Evolutionary conservation across 139 green algal species (phyloP).

Genomic region (Penium margaritaceum): DNA sequence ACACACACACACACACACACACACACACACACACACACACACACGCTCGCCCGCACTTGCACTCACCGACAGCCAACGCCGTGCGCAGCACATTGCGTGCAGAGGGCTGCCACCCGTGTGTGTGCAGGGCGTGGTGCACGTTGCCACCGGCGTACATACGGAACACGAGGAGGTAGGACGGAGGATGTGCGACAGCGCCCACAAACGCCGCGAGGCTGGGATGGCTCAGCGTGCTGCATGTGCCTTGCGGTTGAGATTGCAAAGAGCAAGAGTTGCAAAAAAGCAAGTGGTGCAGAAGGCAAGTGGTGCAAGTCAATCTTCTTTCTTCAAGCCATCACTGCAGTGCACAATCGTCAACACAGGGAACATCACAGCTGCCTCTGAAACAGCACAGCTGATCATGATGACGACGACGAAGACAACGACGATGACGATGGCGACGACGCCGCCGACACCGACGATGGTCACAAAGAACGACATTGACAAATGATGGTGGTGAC

Average conservation of each 20-base stretch:
- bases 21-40: no score
- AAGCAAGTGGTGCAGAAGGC: conserved; percentile 16
- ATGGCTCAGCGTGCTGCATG: conserved; percentile 25
- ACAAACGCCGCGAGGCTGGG: conserved; percentile 15
- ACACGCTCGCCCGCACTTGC: no score
- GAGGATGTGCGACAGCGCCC: conserved; percentile 21
- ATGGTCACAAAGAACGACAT: no score
- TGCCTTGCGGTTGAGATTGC: neutral
- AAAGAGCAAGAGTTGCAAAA: neutral
- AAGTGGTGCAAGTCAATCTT: neutral
- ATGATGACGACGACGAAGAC: no score
- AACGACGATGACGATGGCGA: no score
- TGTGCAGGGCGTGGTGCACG: conserved; percentile 20
- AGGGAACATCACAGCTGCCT: no score
- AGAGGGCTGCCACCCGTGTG: conserved; percentile 14
- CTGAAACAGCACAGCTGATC: no score
- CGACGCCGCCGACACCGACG: no score
- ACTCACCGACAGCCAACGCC: conserved; percentile 12
- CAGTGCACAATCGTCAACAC: no score
- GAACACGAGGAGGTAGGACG: conserved; percentile 23
- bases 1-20: no score
- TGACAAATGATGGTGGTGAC: no score
- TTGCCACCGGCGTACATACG: conserved; percentile 15
- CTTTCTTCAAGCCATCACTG: no score
- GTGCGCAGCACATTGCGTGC: neutral